Evolutionary conservation across 2,329 filamentous ascomycete genomes (phyloP).

Genomic region (Pseudohalonectria lignicola): DNA sequence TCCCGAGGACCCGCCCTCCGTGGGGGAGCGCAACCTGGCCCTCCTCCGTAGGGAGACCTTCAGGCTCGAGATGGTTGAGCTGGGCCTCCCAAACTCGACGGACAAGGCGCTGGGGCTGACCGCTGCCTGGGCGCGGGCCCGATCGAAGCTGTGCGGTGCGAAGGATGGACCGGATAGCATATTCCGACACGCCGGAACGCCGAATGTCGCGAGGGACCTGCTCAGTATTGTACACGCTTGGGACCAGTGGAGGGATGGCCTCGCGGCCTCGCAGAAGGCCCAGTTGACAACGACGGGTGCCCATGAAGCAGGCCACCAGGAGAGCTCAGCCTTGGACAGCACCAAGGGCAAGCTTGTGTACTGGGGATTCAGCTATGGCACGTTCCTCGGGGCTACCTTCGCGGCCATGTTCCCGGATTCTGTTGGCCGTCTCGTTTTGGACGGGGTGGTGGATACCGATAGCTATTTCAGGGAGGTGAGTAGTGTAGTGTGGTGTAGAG

Average conservation of each 20-base stretch:
- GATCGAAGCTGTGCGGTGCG: slow-evolving; percentile 19
- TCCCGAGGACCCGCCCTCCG: slow-evolving; percentile 8
- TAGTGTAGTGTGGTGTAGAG: no score
- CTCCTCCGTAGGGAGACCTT: slow-evolving; percentile 22
- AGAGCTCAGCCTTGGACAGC: not conserved
- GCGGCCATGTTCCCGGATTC: slow-evolving; percentile 21
- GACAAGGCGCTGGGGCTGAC: slow-evolving; percentile 17
- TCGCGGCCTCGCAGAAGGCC: slow-evolving; percentile 10
- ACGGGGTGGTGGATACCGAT: slow-evolving; percentile 16
- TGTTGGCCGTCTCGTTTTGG: slow-evolving; percentile 20
- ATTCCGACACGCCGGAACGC: slow-evolving; percentile 19
- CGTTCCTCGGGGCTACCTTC: slow-evolving; percentile 22
- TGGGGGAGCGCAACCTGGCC: slow-evolving; percentile 15
- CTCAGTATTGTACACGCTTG: slow-evolving; percentile 27
- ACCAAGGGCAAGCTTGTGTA: slow-evolving; percentile 16
- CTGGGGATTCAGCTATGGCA: slow-evolving; percentile 26
- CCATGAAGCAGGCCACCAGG: not conserved
- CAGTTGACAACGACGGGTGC: no score
- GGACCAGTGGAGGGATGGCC: slow-evolving; percentile 18
- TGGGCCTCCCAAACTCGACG: slow-evolving; percentile 23
- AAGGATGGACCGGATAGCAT: slow-evolving; percentile 18
- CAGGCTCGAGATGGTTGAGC: slow-evolving; percentile 14
- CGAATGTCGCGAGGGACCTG: slow-evolving; percentile 26
- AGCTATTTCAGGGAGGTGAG: slow-evolving; percentile 22
- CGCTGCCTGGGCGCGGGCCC: slow-evolving; percentile 15